A percentile compares a stretch with the other conserved stretches of the same genome.
Conservation (phyloP, 768 basidiomycete species). For the Amanita exitialis region DNA sequence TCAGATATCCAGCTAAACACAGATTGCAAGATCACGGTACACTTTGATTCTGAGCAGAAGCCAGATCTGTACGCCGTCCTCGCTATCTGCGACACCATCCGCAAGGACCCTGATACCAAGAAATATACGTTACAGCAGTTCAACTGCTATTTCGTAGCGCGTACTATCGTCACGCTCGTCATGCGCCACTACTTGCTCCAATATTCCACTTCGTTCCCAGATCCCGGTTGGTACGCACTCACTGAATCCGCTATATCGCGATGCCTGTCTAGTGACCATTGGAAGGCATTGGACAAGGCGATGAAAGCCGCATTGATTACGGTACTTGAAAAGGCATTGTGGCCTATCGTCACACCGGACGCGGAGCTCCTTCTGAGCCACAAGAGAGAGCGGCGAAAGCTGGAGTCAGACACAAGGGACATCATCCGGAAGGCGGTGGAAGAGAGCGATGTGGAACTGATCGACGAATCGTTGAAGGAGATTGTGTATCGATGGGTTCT, state of each 20-base stretch:
- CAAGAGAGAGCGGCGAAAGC: too few species aligned
- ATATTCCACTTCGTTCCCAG: neutral
- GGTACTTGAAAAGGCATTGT: neutral
- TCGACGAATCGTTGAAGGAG: neutral
- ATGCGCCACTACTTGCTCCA: neutral
- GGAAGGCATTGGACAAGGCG: neutral
- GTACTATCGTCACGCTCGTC: neutral
- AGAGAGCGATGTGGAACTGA: neutral
- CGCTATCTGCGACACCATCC: neutral
- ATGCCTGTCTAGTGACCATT: neutral
- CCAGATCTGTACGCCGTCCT: neutral
- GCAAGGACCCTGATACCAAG: neutral
- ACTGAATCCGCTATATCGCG: neutral
- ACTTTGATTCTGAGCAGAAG: neutral
- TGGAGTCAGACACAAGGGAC: too few species aligned
- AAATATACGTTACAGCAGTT: neutral
- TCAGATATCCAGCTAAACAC: neutral
- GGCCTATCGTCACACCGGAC: neutral
- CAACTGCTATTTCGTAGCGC: conserved; percentile 1
- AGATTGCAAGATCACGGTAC: neutral
- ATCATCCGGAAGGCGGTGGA: neutral
- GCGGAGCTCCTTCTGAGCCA: neutral
- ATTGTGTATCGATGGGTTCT: neutral
- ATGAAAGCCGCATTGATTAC: neutral
- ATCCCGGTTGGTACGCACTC: neutral